Evolutionary conservation across 371 early-diverging fungal genomes (phyloP).

Genomic region (Saksenaea oblongispora): DNA sequence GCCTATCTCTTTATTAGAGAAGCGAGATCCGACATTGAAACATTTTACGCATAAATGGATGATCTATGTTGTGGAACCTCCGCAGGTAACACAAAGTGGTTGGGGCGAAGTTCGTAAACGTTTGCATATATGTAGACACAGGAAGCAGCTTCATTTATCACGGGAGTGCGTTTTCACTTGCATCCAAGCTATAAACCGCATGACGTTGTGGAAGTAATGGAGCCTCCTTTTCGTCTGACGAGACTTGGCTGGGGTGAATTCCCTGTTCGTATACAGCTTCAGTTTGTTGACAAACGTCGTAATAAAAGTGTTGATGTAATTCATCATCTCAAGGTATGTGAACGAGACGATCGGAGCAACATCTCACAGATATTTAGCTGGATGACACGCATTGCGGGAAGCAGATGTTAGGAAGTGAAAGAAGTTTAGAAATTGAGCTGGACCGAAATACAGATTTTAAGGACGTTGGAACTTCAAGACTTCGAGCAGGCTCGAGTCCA

Average conservation of each 20-base stretch:
- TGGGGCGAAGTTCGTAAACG: not conserved
- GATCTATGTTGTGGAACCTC: slow-evolving; percentile 76
- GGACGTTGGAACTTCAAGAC: slow-evolving; percentile 17
- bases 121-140: slow-evolving; percentile 19
- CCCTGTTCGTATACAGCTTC: slow-evolving; percentile 80
- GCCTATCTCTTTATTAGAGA: slow-evolving; percentile 30
- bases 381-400: slow-evolving; percentile 73
- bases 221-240: slow-evolving; percentile 82
- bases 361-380: slow-evolving; percentile 43
- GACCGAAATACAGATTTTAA: slow-evolving; percentile 80
- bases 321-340: slow-evolving; percentile 73
- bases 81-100: slow-evolving; percentile 27
- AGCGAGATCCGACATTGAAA: slow-evolving; percentile 61
- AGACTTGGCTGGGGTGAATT: slow-evolving; percentile 96
- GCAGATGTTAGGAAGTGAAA: slow-evolving; percentile 74
- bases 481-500: not conserved
- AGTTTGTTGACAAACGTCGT: slow-evolving; percentile 72
- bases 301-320: slow-evolving; percentile 88
- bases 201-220: slow-evolving; percentile 79
- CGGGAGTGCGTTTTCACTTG: slow-evolving; percentile 81
- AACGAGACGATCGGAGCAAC: not conserved
- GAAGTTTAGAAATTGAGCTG: slow-evolving; percentile 78
- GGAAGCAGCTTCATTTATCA: slow-evolving; percentile 69
- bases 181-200: slow-evolving; percentile 91
- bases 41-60: slow-evolving; percentile 89